Evolutionary conservation across 108 stramenopile species (phyloP), one percentile per base, ranked within the genome.

Genomic region (Nitzschia palea): DNA sequence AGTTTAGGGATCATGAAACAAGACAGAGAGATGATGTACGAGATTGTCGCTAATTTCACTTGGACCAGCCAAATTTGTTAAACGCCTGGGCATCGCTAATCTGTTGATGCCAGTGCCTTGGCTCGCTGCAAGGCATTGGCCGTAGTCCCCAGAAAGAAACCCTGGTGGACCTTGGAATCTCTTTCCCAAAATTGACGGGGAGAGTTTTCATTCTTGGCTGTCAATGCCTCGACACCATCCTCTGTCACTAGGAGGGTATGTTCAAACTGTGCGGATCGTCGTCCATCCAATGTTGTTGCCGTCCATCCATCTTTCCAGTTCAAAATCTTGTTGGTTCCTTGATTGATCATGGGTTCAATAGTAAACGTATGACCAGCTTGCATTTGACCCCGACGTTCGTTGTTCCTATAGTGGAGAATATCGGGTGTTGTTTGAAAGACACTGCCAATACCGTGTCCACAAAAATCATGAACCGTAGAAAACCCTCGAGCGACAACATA

Each of bases 331-430:
- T 70, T 61, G 0, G 67, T 68, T 25, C 97, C 97, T 68, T 97
- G 94, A 55, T 93, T 95, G 68, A 99, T 97, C 97, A 98, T 98
- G 2, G 99, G 99, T 78, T 99, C 99, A 67, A 99, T 98, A 18
- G 99, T 99, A 82, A 99, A 97, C 3, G 92, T 95, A 77, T 98
- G 97, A 5, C 99, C 99, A 0, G 80, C 58, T 47, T 77, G 73
- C 91, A 98, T 98, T 43, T 76, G 63, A 5, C 89, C 91, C 44
- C 81, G 81, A 2, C 81, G 79, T 64, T 95, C 87, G 68, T 78
- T 83, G 67, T 97, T 96, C 10, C 79, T 68, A 65, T 95, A 98
- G 73, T 99, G 97, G 35, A 91, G 83, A 54, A 99, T 87, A 70
- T 96, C 95, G 15, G 99, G 99, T n/a, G 65, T 81, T 36, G 87